Evolutionary conservation across 306 rosid species (phyloP), one percentile per base, ranked within the genome.

Genomic region (Prunus dulcis): DNA sequence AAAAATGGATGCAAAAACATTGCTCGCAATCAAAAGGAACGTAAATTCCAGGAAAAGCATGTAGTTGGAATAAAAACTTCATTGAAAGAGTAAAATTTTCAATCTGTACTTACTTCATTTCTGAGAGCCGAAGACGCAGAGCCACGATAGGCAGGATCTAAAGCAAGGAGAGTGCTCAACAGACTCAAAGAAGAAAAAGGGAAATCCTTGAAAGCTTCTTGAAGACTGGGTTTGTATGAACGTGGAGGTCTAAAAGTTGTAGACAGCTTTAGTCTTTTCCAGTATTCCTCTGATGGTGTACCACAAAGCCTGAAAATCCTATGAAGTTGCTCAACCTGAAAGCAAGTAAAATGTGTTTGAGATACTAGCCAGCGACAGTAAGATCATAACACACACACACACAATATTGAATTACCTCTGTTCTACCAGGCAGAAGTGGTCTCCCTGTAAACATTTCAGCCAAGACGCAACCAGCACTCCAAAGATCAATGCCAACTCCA

Each of bases 391-490:
- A 22, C 67, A 57, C 20, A 41, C 34, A 61, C 10, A 2, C 22
- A 0, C 28, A 22, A 28, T 6, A 62, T 73, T 27, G 67, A 52
- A 58, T 86, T 74, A 93, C 98, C 95, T 91, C 98, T 18, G 87
- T 89, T 88, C 90, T 87, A 38, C 88, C 98, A 19, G 95, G 93
- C 88, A 93, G 85, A 67, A 93, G 78, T 17, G 98, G 91, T 72
- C 81, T 63, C 50, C 98, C 93, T 20, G 73, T 76, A 73, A 93
- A 93, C 96, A 89, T 89, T 86, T 93, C 98, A 13, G 89, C 95
- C 45, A 93, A 75, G 81, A 94, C 92, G 75, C 98, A 94, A 77
- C 98, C 98, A 56, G 85, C 97, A 84, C 98, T 95, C 98, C 98
- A 95, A 58, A 95, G 88, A 82, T 95, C 98, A 70, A 95, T 83